These are phyloP conservation scores for Backusella parvicylindrica DNA, from an alignment of 192 early-diverging fungal species.

Conservation along the genomic window DNA sequence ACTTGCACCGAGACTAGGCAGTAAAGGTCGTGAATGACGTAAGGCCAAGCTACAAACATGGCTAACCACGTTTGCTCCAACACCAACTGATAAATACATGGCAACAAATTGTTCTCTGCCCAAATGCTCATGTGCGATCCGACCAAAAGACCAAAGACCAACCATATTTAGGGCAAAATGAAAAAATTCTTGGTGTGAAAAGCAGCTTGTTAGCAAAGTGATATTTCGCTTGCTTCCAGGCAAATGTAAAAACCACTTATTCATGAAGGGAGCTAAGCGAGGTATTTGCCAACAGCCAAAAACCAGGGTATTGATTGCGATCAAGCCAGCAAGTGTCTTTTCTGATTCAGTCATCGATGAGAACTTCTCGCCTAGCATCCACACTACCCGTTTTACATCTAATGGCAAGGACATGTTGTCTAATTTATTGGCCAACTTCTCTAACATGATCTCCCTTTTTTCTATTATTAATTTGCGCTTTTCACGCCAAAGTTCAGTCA, in stretches of 20 bases:
- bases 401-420: not conserved
- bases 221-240: slow-evolving; percentile 62
- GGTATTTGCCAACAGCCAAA: slow-evolving; percentile 73
- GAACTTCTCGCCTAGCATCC: slow-evolving; percentile 9
- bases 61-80: slow-evolving; percentile 61
- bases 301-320: slow-evolving; percentile 70
- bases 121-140: slow-evolving; percentile 43
- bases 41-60: slow-evolving; percentile 53
- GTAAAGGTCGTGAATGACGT: slow-evolving; percentile 36
- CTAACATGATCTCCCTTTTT: not conserved
- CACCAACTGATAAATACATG: slow-evolving; percentile 73
- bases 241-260: slow-evolving; percentile 73
- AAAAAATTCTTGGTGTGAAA: slow-evolving; percentile 70
- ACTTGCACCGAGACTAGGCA: slow-evolving; percentile 77
- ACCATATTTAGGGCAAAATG: slow-evolving; percentile 84
- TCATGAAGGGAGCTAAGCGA: slow-evolving; percentile 65
- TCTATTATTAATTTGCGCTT: not conserved
- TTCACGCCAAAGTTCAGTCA: slow-evolving; percentile 10
- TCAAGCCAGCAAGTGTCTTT: slow-evolving; percentile 41
- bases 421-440: not conserved
- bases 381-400: slow-evolving; percentile 1
- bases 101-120: slow-evolving; percentile 72
- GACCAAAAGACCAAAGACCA: slow-evolving; percentile 68
- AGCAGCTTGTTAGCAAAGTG: slow-evolving; percentile 76
- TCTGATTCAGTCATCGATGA: slow-evolving; percentile 9